phyloP scores from a whole-genome alignment of 2,329 filamentous ascomycete genomes.

The Lojkania enalia region DNA sequence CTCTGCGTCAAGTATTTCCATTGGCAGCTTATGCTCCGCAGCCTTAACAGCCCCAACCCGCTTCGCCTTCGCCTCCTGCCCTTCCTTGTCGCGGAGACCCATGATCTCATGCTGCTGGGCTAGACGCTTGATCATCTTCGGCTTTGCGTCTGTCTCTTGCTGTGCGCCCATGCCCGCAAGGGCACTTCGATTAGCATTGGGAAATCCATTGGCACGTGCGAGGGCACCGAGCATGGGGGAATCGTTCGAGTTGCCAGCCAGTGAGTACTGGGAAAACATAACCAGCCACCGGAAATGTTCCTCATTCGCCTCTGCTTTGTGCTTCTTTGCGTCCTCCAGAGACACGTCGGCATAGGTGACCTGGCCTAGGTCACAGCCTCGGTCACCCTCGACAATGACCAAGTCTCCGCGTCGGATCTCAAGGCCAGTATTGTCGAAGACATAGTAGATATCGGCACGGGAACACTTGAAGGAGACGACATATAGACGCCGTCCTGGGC shows the following conservation, averaged over 20 bases:
- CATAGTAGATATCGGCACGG: constrained; percentile 93
- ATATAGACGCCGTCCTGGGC: constrained; percentile 59
- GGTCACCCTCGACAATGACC: constrained; percentile 96
- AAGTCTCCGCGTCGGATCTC: constrained; percentile 89
- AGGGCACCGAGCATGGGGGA: constrained; percentile 57
- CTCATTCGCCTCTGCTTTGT: constrained; percentile 89
- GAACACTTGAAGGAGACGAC: constrained; percentile 97
- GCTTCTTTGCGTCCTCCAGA: constrained; percentile 82
- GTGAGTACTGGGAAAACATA: constrained; percentile 80
- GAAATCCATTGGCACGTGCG: constrained; percentile 37
- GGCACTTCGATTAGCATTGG: constrained; percentile 48
- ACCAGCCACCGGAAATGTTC: constrained; percentile 98
- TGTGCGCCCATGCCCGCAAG: constrained; percentile 55
- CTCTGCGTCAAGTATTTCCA: constrained; percentile 98
- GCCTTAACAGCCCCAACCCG: constrained; percentile 96
- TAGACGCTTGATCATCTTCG: constrained; percentile 94
- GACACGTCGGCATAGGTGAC: constrained; percentile 87
- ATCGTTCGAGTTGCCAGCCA: constrained; percentile 36
- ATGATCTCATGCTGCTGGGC: constrained; percentile 91
- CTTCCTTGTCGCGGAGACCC: constrained; percentile 90
- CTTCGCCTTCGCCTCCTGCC: constrained; percentile 96
- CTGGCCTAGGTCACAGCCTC: constrained; percentile 91
- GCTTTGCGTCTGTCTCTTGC: constrained; percentile 73
- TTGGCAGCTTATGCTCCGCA: constrained; percentile 88
- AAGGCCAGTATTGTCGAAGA: constrained; percentile 91